Evolutionary conservation across 148 eudicot genomes (phyloP).

Genomic region (Camellia japonica): DNA sequence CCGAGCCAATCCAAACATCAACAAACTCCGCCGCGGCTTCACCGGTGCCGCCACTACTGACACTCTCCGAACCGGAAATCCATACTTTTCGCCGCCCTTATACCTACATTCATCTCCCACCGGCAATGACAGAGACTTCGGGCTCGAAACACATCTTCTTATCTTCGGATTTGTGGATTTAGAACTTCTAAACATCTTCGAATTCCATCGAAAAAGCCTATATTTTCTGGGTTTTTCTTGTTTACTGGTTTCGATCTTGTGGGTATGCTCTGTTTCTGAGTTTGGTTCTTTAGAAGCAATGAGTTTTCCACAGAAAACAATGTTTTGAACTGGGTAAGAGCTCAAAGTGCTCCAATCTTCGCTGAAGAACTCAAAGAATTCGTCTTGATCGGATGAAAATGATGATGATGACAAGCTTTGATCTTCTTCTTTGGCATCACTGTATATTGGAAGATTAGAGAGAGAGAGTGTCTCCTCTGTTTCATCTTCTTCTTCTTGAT

Average conservation of each 20-base stretch:
- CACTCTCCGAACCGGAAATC: background rate
- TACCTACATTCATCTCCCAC: background rate
- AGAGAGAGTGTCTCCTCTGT: no score
- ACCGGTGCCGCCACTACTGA: background rate
- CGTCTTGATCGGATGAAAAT: no score
- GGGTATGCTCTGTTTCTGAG: background rate
- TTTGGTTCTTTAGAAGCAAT: background rate
- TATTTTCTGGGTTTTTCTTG: no score
- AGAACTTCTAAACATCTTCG: no score
- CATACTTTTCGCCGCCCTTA: background rate
- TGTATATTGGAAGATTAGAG: no score
- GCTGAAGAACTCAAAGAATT: conserved; percentile 32
- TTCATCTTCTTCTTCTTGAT: no score
- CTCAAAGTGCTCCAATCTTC: conserved; percentile 11
- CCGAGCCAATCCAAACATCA: background rate
- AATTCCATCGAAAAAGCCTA: no score
- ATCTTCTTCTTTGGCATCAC: no score
- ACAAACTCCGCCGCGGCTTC: conserved; percentile 2
- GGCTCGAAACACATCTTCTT: background rate
- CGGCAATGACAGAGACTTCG: background rate
- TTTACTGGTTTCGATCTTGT: background rate
- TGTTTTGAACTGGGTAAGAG: conserved; percentile 19
- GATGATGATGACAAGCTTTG: no score
- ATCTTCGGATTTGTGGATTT: no score
- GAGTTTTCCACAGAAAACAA: conserved; percentile 18